Evolutionary conservation across 495 filamentous ascomycete genomes (phyloP).

Genomic region (Filosporella fistucella): DNA sequence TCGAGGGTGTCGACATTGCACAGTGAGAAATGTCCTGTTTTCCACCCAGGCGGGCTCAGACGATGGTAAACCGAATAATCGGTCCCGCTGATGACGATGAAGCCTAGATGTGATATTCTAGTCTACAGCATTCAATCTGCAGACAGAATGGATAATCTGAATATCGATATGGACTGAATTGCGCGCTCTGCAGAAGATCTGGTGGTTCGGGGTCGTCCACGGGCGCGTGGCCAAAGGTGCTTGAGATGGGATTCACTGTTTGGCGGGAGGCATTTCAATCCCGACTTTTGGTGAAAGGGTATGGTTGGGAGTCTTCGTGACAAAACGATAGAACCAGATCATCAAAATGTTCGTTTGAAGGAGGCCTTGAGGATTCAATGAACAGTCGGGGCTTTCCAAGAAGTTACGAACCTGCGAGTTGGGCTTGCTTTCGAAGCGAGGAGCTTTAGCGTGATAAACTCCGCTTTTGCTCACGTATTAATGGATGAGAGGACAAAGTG

Average conservation of each 20-base stretch:
- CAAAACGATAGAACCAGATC: neutral
- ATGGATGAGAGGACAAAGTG: too few relatives aligned
- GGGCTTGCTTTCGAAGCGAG: neutral
- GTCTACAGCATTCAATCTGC: conserved; percentile 15
- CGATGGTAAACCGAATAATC: conserved; percentile 4
- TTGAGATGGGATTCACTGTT: neutral
- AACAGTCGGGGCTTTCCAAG: conserved; percentile 1
- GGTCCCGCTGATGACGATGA: conserved; percentile 4
- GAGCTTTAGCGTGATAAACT: neutral
- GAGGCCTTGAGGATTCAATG: neutral
- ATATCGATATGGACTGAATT: neutral
- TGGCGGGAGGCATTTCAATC: conserved; percentile 18
- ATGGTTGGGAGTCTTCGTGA: neutral
- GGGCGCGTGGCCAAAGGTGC: conserved; percentile 14
- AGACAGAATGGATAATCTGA: neutral
- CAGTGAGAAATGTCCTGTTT: conserved; percentile 17
- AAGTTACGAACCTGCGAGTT: conserved; percentile 3
- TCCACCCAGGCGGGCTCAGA: conserved; percentile 17
- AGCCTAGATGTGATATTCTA: neutral
- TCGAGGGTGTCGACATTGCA: conserved; percentile 81
- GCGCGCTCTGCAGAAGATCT: neutral
- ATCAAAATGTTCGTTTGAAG: neutral
- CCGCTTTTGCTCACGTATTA: too few relatives aligned
- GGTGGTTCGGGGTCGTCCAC: conserved; percentile 6
- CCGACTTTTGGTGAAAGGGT: neutral